Percentiles rank a stretch among this genome's conserved stretches.
Conservation (phyloP, 148 eudicot species). For the Polygonum aviculare region DNA sequence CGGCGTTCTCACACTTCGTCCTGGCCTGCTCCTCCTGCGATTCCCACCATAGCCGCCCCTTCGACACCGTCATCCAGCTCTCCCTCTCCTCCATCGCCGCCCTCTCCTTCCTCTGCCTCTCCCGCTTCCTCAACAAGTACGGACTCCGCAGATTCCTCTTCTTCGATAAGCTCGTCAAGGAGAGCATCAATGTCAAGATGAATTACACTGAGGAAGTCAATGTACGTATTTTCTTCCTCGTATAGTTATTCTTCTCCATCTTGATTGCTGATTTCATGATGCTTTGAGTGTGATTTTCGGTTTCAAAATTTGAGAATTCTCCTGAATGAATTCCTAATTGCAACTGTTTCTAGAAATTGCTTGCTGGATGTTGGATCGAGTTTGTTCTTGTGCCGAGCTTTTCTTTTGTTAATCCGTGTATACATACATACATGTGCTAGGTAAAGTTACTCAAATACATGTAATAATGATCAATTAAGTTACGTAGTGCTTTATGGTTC, state of each 20-base stretch:
- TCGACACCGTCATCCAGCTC: conserved; percentile 58
- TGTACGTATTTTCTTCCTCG: conserved; percentile 30
- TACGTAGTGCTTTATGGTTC: not conserved
- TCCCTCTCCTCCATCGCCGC: conserved; percentile 58
- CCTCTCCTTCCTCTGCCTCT: conserved; percentile 56
- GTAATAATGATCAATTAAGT: not conserved
- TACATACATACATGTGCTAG: too few species aligned
- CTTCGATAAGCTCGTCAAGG: conserved; percentile 73
- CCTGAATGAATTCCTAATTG: not conserved
- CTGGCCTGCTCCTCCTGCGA: conserved; percentile 67
- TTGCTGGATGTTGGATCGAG: too few species aligned
- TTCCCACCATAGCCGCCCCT: conserved; percentile 43
- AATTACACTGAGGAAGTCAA: conserved; percentile 67
- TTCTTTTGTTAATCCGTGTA: too few species aligned
- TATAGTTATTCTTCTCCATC: not conserved
- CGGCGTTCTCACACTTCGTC: conserved; percentile 58
- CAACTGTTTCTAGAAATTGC: not conserved
- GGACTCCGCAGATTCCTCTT: conserved; percentile 77
- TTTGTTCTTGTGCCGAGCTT: too few species aligned
- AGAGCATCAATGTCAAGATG: conserved; percentile 65
- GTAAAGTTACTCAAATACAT: not conserved
- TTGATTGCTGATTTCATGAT: not conserved
- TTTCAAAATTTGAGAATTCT: not conserved
- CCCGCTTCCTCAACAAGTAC: conserved; percentile 42
- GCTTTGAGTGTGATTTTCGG: not conserved